Percentiles rank a stretch among this genome's conserved stretches.
phyloP scores from a whole-genome alignment of 257 asterid genomes.

The Solanum peruvianum region DNA sequence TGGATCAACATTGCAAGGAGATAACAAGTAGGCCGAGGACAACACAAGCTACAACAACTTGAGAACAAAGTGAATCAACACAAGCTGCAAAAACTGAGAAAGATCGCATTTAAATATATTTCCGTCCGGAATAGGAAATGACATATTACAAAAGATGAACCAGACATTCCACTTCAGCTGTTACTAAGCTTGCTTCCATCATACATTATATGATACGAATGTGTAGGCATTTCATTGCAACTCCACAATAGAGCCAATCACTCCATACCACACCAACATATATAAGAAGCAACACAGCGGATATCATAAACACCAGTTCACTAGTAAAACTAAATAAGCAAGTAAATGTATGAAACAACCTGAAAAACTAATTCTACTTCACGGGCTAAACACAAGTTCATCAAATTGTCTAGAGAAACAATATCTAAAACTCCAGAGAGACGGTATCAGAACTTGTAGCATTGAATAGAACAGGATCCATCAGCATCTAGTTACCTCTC shows the following conservation, averaged over 20 bases:
- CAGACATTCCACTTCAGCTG: not conserved
- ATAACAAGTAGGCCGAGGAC: not conserved
- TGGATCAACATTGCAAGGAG: not conserved
- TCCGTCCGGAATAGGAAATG: not conserved
- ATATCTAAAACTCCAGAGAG: not conserved
- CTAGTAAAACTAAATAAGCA: not conserved
- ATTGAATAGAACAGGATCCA: not conserved
- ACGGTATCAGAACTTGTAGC: not conserved
- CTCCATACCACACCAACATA: not conserved
- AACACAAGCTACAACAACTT: not conserved
- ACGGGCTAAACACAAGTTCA: not conserved
- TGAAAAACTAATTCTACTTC: not conserved
- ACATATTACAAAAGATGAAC: not conserved
- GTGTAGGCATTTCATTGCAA: not conserved
- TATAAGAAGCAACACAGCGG: not conserved
- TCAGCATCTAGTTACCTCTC: constrained; percentile 1
- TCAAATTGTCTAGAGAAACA: not conserved
- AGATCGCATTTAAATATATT: not conserved
- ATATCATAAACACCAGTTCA: not conserved
- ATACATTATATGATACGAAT: not conserved
- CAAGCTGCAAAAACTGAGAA: not conserved
- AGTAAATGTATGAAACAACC: not conserved
- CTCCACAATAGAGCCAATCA: not conserved
- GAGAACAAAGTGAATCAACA: not conserved
- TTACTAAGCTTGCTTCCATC: not conserved